Evolutionary conservation across 306 rosid genomes (phyloP).

Genomic region (Quercus variabilis): DNA sequence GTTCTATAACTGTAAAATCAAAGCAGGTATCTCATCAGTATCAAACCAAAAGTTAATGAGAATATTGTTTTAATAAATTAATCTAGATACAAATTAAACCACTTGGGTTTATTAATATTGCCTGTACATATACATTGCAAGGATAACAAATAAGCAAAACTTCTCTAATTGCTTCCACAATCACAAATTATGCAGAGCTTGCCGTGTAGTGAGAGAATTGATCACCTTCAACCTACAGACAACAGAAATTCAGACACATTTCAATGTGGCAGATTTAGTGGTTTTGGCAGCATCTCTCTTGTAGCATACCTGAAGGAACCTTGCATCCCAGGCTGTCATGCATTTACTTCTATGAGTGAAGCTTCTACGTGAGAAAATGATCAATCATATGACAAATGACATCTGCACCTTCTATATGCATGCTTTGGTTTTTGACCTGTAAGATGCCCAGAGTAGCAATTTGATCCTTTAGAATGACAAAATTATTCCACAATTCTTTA

Average conservation of each 20-base stretch:
- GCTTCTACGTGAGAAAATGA: constrained; percentile 58
- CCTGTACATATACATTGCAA: not conserved
- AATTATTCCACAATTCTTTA: not conserved
- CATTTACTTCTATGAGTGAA: not conserved
- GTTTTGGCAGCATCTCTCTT: not conserved
- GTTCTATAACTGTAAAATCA: not conserved
- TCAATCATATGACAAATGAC: constrained; percentile 87
- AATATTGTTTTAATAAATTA: not conserved
- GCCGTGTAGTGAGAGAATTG: constrained; percentile 3
- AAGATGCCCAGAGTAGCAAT: constrained; percentile 4
- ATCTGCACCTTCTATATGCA: constrained; percentile 90
- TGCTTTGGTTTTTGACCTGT: constrained; percentile 75
- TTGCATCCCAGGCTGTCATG: not conserved
- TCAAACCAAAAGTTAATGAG: not conserved
- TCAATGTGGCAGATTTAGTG: not conserved
- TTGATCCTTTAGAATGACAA: not conserved
- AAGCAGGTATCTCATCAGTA: not conserved
- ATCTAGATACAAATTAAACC: not conserved
- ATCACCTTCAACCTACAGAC: constrained; percentile 30
- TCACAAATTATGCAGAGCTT: constrained; percentile 14
- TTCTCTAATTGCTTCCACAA: not conserved
- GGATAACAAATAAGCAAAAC: constrained; percentile 4
- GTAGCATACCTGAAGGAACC: constrained; percentile 20
- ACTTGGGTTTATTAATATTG: not conserved
- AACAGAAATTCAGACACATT: constrained; percentile 15